Conservation (phyloP, 805 yeast species). For the Kodamaea leandrae region DNA sequence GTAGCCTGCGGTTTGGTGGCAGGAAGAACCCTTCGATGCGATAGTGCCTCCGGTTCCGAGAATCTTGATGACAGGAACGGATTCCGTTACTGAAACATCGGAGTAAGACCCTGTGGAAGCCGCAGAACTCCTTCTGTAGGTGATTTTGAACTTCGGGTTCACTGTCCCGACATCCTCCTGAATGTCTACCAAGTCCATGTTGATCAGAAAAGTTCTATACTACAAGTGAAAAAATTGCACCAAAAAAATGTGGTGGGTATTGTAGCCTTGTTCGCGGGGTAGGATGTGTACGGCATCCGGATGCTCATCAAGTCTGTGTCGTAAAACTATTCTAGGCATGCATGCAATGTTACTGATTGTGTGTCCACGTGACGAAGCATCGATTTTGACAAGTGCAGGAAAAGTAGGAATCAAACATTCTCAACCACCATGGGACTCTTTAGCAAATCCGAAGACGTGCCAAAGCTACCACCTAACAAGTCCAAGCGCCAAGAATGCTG, state of each 20-base stretch:
- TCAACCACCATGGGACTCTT: slow-evolving; percentile 55
- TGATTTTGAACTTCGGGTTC: slow-evolving; percentile 35
- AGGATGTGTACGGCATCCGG: too few relatives aligned
- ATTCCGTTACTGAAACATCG: slow-evolving; percentile 10
- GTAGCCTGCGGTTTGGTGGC: slow-evolving; percentile 54
- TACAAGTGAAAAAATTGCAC: too few relatives aligned
- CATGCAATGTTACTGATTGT: too few relatives aligned
- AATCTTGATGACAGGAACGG: slow-evolving; percentile 43
- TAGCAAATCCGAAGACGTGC: slow-evolving; percentile 30
- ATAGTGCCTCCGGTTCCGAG: slow-evolving; percentile 61
- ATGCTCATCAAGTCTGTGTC: too few relatives aligned
- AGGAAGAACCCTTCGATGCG: slow-evolving; percentile 49
- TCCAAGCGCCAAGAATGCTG: slow-evolving; percentile 77
- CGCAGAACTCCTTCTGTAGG: slow-evolving; percentile 34
- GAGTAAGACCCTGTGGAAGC: slow-evolving; percentile 16
- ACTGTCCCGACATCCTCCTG: slow-evolving; percentile 25
- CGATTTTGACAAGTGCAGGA: too few relatives aligned
- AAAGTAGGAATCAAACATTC: too few relatives aligned
- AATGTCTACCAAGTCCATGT: slow-evolving; percentile 13
- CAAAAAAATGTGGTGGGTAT: too few relatives aligned
- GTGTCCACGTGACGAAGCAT: too few relatives aligned
- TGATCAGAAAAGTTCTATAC: neutral
- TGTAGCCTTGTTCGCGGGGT: too few relatives aligned
- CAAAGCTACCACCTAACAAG: slow-evolving; percentile 54
- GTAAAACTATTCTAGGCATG: too few relatives aligned